phyloP scores from a whole-genome alignment of 139 green algal species.

The Tetradesmus obliquus region DNA sequence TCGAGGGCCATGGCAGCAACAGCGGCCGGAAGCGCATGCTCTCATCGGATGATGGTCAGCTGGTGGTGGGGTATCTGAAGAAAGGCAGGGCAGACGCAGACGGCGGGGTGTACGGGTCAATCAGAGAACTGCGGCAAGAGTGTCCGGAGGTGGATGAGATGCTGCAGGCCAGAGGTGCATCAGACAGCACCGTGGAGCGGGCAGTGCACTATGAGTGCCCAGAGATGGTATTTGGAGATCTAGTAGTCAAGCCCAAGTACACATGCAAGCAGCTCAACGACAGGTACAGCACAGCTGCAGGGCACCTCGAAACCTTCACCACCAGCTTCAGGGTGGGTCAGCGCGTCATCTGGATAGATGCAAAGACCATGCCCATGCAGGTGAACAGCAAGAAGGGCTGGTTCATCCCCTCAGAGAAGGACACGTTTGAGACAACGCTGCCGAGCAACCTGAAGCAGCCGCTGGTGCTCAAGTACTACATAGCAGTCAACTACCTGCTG shows the following conservation, averaged over 20 bases:
- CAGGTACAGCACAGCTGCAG: neutral
- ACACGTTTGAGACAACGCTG: neutral
- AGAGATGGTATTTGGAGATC: neutral
- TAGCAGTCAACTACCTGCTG: conserved; percentile 2
- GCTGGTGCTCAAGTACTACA: conserved; percentile 24
- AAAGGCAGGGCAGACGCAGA: neutral
- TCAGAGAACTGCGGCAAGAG: neutral
- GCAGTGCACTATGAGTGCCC: neutral
- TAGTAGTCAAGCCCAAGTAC: neutral
- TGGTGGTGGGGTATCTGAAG: neutral
- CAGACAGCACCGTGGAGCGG: neutral
- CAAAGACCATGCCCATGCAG: conserved; percentile 17
- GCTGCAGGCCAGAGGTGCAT: neutral
- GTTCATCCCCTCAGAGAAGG: neutral
- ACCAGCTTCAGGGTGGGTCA: neutral
- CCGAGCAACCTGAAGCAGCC: neutral
- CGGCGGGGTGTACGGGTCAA: neutral
- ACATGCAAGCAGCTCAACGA: neutral
- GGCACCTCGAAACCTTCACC: neutral
- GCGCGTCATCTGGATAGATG: conserved; percentile 22
- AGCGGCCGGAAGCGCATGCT: conserved; percentile 1
- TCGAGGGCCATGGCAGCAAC: neutral
- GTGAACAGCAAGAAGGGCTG: neutral
- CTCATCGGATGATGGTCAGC: neutral
- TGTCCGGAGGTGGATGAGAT: neutral